A percentile compares a stretch with the other conserved stretches of the same genome.
Conservation (phyloP, 768 basidiomycete genomes). For the Leccinum incarnatum region DNA sequence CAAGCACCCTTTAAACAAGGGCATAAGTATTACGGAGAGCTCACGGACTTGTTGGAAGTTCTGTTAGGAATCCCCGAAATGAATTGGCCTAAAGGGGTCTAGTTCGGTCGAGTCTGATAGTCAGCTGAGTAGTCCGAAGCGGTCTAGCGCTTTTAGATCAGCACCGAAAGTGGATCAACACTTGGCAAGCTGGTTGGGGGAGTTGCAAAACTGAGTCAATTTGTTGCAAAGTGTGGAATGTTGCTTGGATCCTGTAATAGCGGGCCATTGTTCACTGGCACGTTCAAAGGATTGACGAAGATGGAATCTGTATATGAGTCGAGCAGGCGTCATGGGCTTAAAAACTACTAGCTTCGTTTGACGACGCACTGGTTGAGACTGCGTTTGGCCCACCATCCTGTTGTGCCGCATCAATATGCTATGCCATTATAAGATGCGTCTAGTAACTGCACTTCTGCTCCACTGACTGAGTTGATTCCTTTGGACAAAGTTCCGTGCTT, state of each 20-base stretch:
- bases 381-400: not conserved
- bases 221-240: not conserved
- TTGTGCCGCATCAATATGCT: not conserved
- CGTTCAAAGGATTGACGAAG: not conserved
- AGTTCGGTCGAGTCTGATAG: not conserved
- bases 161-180: not conserved
- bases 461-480: not conserved
- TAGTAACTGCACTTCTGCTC: too few species aligned
- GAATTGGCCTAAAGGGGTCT: slow-evolving; percentile 10
- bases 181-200: too few species aligned
- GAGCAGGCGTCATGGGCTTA: not conserved
- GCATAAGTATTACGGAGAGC: not conserved
- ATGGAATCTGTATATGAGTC: not conserved
- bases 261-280: not conserved
- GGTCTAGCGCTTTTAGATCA: not conserved
- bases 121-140: not conserved
- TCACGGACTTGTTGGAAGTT: slow-evolving; percentile 1
- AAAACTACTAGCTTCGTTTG: not conserved
- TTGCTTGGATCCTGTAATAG: not conserved
- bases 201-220: not conserved
- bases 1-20: slow-evolving; percentile 17
- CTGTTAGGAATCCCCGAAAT: slow-evolving; percentile 4
- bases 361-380: not conserved
- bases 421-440: not conserved
- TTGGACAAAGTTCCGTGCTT: not conserved